These are phyloP conservation scores for Dictyostelium firmibasis DNA, from an alignment of 78 protist genomes.

Conservation along the genomic window DNA sequence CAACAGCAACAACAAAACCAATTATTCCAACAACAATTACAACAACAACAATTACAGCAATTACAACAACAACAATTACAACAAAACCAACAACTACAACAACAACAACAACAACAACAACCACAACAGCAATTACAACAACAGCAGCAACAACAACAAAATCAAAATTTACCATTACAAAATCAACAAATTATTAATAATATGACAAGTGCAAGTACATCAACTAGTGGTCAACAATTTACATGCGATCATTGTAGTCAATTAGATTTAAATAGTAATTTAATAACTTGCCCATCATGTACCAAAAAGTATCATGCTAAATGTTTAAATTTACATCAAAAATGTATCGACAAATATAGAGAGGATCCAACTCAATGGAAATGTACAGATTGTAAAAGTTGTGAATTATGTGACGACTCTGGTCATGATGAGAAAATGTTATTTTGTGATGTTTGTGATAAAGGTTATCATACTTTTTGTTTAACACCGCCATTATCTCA, in stretches of 20 bases:
- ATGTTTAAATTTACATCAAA: conserved; percentile 18
- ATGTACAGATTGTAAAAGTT: conserved; percentile 76
- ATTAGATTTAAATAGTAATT: background rate
- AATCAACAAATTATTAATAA: background rate
- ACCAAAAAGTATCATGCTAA: conserved; percentile 5
- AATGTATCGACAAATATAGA: conserved; percentile 18
- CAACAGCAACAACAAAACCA: background rate
- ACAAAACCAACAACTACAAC: background rate
- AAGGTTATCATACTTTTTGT: conserved; percentile 79
- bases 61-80: background rate
- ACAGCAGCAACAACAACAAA: background rate
- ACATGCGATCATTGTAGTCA: conserved; percentile 14
- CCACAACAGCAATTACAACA: background rate
- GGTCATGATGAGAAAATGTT: conserved; percentile 61
- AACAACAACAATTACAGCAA: background rate
- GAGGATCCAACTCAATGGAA: conserved; percentile 24
- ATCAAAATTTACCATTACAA: background rate
- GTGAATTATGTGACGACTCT: conserved; percentile 71
- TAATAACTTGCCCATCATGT: conserved; percentile 10
- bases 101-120: background rate
- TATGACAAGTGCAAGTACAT: background rate
- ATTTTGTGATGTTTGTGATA: conserved; percentile 81
- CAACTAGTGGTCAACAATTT: background rate
- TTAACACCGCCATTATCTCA: conserved; percentile 31
- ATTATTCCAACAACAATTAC: background rate